phyloP scores from a whole-genome alignment of 148 eudicot genomes.

The Cornus florida region DNA sequence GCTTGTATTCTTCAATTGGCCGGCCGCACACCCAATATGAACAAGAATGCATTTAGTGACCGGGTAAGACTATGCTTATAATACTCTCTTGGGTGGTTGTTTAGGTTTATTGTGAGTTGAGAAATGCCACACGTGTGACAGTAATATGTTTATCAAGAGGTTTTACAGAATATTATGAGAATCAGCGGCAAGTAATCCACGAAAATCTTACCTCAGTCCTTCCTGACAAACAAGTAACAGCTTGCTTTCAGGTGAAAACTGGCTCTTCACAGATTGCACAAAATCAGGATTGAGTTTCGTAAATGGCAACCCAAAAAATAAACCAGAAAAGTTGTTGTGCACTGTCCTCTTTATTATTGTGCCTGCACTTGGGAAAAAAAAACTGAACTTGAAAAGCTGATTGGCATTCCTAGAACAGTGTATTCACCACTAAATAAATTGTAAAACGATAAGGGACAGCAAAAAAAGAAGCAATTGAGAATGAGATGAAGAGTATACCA shows the following conservation, averaged over 20 bases:
- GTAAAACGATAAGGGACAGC: too few relatives aligned
- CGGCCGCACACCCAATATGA: too few relatives aligned
- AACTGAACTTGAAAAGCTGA: not conserved
- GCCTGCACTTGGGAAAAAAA: conserved; percentile 44
- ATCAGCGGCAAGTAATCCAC: not conserved
- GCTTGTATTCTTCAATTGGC: too few relatives aligned
- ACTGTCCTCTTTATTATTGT: conserved; percentile 70
- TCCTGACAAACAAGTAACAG: conserved; percentile 87
- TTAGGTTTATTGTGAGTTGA: too few relatives aligned
- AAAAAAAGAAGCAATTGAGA: not conserved
- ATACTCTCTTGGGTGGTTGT: too few relatives aligned
- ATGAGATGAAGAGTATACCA: conserved; percentile 36
- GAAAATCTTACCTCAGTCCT: conserved; percentile 65
- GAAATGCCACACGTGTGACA: too few relatives aligned
- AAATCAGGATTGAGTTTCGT: conserved; percentile 92
- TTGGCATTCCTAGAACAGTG: not conserved
- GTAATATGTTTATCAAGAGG: not conserved
- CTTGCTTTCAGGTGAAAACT: conserved; percentile 78
- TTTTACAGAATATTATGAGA: not conserved
- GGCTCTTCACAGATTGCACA: conserved; percentile 67
- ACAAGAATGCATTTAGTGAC: too few relatives aligned
- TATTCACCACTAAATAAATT: not conserved
- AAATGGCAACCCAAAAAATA: conserved; percentile 84
- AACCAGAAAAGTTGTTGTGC: conserved; percentile 88
- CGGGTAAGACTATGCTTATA: too few relatives aligned